Conservation (phyloP, 352 stramenopile genomes). For the Phytophthora pistaciae region DNA sequence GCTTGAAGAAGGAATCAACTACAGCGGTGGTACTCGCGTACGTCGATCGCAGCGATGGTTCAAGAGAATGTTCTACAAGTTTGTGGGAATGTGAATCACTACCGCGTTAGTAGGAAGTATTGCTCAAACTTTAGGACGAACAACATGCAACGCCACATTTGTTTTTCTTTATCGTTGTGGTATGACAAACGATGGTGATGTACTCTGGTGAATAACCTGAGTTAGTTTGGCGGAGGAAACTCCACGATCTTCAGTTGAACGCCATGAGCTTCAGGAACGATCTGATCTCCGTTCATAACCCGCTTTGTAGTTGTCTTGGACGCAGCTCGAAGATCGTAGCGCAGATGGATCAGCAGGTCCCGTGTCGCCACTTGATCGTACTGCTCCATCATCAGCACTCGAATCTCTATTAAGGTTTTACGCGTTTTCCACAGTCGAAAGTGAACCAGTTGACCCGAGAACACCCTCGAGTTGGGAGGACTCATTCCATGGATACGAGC, state of each 20-base stretch:
- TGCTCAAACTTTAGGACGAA: too few relatives aligned
- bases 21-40: too few relatives aligned
- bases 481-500: conserved; percentile 24
- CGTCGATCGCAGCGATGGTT: too few relatives aligned
- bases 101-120: too few relatives aligned
- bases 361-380: conserved; percentile 20
- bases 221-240: conserved; percentile 35
- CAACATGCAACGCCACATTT: too few relatives aligned
- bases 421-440: conserved; percentile 40
- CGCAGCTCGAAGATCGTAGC: conserved; percentile 17
- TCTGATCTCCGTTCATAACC: conserved; percentile 36
- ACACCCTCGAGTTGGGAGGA: conserved; percentile 14
- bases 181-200: conserved; percentile 14
- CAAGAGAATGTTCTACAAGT: too few relatives aligned
- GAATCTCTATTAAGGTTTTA: conserved; percentile 29
- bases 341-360: conserved; percentile 36
- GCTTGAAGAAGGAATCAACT: too few relatives aligned
- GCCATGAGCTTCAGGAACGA: conserved; percentile 26
- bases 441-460: conserved; percentile 38
- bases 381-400: conserved; percentile 33
- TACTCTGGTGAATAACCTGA: conserved; percentile 18
- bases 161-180: too few relatives aligned
- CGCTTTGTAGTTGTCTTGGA: conserved; percentile 1
- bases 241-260: conserved; percentile 34
- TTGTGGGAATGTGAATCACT: too few relatives aligned